A percentile compares a stretch with the other conserved stretches of the same genome.
Conservation (phyloP, 352 stramenopile genomes). For the Aphanomyces invadans region DNA sequence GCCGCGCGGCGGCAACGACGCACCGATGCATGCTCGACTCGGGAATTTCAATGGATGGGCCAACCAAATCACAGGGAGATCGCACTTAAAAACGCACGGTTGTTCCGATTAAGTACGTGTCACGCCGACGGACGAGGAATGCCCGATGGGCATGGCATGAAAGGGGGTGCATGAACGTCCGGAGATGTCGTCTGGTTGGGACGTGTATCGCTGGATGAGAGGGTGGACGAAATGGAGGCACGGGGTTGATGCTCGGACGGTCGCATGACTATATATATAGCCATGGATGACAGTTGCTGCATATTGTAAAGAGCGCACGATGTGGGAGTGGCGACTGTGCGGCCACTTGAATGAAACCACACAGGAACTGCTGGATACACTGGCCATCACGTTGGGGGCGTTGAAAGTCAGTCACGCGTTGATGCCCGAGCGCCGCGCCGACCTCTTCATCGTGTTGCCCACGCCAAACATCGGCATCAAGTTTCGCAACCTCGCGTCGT, state of each 20-base stretch:
- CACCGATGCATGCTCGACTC: not conserved
- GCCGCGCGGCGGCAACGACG: not conserved
- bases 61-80: not conserved
- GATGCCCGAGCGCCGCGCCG: constrained; percentile 7
- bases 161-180: no score
- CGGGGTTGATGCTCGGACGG: no score
- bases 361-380: constrained; percentile 7
- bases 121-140: no score
- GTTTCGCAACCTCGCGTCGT: constrained; percentile 18
- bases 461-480: constrained; percentile 25
- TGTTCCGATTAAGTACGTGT: no score
- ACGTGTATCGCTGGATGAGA: no score
- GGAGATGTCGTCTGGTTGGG: no score
- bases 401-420: constrained; percentile 22
- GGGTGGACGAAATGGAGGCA: no score
- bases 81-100: not conserved
- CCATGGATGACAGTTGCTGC: no score
- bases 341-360: constrained; percentile 1
- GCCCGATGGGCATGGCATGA: no score
- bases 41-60: not conserved
- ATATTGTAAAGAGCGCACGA: no score
- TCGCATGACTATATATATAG: no score
- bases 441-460: constrained; percentile 21
- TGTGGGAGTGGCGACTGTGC: constrained; percentile 24
- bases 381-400: constrained; percentile 17